A percentile compares a stretch with the other conserved stretches of the same genome.
Conservation (phyloP, 441 rosid genomes). For the Cnidoscolus chayamansa region DNA sequence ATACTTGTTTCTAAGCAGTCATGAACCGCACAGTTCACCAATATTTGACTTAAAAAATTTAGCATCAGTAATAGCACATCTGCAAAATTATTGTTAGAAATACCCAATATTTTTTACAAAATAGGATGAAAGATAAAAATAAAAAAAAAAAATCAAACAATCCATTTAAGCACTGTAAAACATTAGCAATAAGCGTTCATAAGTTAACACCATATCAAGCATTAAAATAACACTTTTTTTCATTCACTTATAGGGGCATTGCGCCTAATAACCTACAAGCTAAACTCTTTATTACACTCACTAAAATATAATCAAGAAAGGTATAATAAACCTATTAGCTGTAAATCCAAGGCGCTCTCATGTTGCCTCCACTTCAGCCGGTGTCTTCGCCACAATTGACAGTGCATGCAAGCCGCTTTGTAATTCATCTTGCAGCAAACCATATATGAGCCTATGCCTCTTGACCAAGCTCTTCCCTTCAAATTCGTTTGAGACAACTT, state of each 20-base stretch:
- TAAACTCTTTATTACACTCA: constrained; percentile 5
- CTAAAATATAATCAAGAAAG: constrained; percentile 6
- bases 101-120: constrained; percentile 10
- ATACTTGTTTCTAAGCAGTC: neutral
- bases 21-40: neutral
- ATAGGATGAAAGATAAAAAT: no score
- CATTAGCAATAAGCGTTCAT: constrained; percentile 10
- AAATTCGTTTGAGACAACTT: constrained; percentile 56
- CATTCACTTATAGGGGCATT: neutral
- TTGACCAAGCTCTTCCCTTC: constrained; percentile 72
- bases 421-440: constrained; percentile 62
- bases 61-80: neutral
- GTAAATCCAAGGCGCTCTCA: constrained; percentile 14
- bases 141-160: no score
- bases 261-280: neutral
- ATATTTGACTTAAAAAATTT: neutral
- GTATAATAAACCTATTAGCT: constrained; percentile 19
- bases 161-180: neutral
- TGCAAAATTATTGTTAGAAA: neutral
- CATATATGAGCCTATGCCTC: constrained; percentile 60
- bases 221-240: neutral
- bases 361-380: constrained; percentile 41
- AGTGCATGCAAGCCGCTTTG: constrained; percentile 61
- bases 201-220: neutral
- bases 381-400: constrained; percentile 69